Conservation (phyloP, 768 basidiomycete species). For the Galerina marginata region DNA sequence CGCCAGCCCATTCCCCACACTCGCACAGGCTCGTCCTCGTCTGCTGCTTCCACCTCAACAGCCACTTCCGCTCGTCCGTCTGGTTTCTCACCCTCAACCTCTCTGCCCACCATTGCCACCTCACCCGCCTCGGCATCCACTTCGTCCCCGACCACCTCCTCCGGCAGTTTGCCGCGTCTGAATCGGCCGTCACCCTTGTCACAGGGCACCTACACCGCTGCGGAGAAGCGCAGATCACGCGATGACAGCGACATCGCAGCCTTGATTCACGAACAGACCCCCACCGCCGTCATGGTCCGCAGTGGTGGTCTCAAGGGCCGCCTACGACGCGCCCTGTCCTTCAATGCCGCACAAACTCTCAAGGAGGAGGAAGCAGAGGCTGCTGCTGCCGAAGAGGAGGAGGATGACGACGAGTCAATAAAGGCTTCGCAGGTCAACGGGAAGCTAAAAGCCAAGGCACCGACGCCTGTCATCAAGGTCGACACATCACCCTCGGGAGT, state of each 20-base stretch:
- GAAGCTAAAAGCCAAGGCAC: constrained; percentile 40
- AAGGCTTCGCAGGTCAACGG: constrained; percentile 43
- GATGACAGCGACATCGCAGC: constrained; percentile 75
- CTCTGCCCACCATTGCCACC: constrained; percentile 38
- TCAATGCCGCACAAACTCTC: constrained; percentile 56
- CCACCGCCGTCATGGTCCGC: constrained; percentile 47
- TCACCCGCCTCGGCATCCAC: constrained; percentile 43
- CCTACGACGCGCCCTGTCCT: constrained; percentile 72
- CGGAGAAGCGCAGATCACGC: constrained; percentile 78
- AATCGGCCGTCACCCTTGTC: constrained; percentile 72
- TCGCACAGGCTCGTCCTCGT: constrained; percentile 47
- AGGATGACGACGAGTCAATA: constrained; percentile 57
- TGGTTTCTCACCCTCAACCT: constrained; percentile 24
- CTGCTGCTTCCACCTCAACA: constrained; percentile 50
- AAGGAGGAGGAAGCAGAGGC: constrained; percentile 47
- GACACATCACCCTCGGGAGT: constrained; percentile 29
- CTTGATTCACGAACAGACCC: constrained; percentile 49
- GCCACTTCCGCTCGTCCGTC: constrained; percentile 37
- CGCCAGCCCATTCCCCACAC: constrained; percentile 21
- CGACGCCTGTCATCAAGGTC: constrained; percentile 26
- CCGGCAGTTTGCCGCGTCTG: constrained; percentile 42
- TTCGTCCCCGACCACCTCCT: constrained; percentile 32
- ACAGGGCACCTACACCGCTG: constrained; percentile 64
- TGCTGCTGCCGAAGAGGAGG: constrained; percentile 33
- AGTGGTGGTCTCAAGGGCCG: constrained; percentile 79